Conservation (phyloP, 169 alveolate genomes). For the Eimeria maxima region DNA sequence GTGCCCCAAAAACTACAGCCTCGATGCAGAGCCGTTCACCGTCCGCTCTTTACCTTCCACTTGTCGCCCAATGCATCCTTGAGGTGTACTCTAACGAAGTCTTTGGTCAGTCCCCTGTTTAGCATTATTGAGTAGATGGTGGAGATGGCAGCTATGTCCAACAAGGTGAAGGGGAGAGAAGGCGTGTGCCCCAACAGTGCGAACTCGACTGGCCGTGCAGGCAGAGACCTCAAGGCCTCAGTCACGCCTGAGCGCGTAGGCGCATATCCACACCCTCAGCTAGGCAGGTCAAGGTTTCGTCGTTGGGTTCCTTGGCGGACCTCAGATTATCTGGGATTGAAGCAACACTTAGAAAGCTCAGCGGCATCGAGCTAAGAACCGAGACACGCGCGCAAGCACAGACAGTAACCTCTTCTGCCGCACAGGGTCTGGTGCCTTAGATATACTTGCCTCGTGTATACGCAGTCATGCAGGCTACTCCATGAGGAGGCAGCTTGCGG, state of each 20-base stretch:
- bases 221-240: conserved; percentile 41
- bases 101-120: conserved; percentile 39
- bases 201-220: conserved; percentile 63
- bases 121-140: conserved; percentile 34
- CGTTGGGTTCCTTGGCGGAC: background rate
- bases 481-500: background rate
- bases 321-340: background rate
- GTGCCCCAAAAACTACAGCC: background rate
- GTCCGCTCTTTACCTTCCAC: background rate
- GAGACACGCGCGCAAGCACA: background rate
- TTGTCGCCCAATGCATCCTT: conserved; percentile 52
- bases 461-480: background rate
- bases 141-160: conserved; percentile 21
- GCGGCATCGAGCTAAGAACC: background rate
- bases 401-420: background rate
- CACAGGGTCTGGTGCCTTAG: background rate
- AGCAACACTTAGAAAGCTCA: background rate
- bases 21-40: background rate
- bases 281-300: background rate
- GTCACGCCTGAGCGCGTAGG: background rate
- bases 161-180: conserved; percentile 15
- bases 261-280: background rate
- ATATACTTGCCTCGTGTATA: conserved; percentile 32
- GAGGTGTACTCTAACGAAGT: conserved; percentile 23
- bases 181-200: conserved; percentile 56